Conservation (phyloP, 495 filamentous ascomycete genomes). For the Margaritispora aquatica region DNA sequence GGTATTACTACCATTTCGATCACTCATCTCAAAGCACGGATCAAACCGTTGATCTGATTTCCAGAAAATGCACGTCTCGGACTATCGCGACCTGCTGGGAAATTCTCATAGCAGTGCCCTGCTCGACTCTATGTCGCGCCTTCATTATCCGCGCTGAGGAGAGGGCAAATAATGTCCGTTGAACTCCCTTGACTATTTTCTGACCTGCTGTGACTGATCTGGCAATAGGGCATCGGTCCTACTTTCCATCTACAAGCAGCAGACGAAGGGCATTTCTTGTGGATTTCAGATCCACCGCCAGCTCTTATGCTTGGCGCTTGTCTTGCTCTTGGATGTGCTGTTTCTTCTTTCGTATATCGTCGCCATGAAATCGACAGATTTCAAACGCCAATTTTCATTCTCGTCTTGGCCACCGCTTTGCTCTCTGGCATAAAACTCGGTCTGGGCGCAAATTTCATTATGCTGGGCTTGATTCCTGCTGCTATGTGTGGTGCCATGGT, state of each 20-base stretch:
- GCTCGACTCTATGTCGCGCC: constrained; percentile 7
- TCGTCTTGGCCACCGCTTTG: constrained; percentile 27
- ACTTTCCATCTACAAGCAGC: background rate
- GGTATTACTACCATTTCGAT: background rate
- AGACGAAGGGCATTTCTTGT: constrained; percentile 16
- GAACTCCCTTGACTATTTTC: background rate
- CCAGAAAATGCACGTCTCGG: constrained; percentile 2
- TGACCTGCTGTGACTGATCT: background rate
- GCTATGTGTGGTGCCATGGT: constrained; percentile 37
- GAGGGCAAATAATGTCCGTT: constrained; percentile 1
- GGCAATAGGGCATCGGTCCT: background rate
- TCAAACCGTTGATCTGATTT: background rate
- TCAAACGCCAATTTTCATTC: constrained; percentile 32
- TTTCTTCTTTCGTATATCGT: constrained; percentile 39
- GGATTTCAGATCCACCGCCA: constrained; percentile 28
- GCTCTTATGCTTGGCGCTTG: constrained; percentile 37
- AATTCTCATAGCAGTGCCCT: constrained; percentile 6
- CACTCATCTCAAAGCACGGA: background rate
- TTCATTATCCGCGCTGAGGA: constrained; percentile 14
- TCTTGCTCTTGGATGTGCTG: constrained; percentile 36
- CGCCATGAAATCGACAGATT: constrained; percentile 33
- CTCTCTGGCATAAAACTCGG: constrained; percentile 27
- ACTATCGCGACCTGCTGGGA: constrained; percentile 20
- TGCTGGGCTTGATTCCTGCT: constrained; percentile 38
- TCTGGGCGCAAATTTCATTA: constrained; percentile 31